Evolutionary conservation across 2,329 filamentous ascomycete species (phyloP), one percentile per base, ranked within the genome.

Genomic region (Sporothrix luriei): DNA sequence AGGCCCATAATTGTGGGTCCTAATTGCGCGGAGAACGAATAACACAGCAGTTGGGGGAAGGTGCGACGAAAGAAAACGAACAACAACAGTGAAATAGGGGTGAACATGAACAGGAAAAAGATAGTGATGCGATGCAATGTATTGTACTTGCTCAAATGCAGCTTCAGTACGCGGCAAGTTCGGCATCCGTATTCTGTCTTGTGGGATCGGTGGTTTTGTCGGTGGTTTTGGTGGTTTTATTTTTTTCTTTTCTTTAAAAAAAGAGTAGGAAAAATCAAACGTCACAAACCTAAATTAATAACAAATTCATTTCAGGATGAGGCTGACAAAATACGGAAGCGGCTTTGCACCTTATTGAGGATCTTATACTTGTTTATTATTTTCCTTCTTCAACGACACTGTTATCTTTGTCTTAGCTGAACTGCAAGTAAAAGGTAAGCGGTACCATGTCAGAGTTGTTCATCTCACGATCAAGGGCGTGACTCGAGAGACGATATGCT

Each of bases 361-460:
- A 10, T 16, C 14, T 19, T 48, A 2, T 16, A 19, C 24, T 26
- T 57, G 9, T 64, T 52, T 40, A 14, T 52, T 38, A 14, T 40
- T 68, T 59, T 46, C 29, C 1, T 43, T 55, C 24, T 43, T 16
- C 33, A 26, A 11, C 49, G 24, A 33, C 14, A 13, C 10, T 48
- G 9, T 46, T 66, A 21, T 43, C 54, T 55, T 43, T 14, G 29
- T 66, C 64, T 19, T 29, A 62, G 59, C 59, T 48, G 59, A 48
- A 62, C 21, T 48, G n/a, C 24, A 33, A 33, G 33, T 7, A 33
- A 7, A 21, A 46, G 11, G 59, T 19, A 48, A 62, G 40, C 21
- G 59, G 40, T 10, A 11, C 7, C 21, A 48, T 48, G 21, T 43
- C 26, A 61, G n/a, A 16, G n/a, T 54, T 5, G 26, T 14, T 3